Evolutionary conservation across 169 alveolate species (phyloP).

Genomic region (Babesia sp.): DNA sequence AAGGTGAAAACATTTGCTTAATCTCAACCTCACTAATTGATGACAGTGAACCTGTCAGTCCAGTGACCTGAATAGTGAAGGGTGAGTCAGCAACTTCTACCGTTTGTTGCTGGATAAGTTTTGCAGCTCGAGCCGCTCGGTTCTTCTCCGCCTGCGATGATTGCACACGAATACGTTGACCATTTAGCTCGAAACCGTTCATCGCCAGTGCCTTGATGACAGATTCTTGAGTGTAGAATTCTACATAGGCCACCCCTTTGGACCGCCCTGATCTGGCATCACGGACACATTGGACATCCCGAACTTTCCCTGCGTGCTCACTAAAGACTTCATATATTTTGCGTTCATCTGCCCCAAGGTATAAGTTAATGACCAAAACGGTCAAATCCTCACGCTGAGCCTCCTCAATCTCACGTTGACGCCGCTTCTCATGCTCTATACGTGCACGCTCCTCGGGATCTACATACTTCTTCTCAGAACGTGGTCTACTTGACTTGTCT

Average conservation of each 20-base stretch:
- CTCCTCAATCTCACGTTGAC: conserved; percentile 90
- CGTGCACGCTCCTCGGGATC: conserved; percentile 70
- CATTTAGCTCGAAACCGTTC: conserved; percentile 88
- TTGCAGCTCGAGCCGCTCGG: conserved; percentile 95
- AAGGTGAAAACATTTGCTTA: conserved; percentile 89
- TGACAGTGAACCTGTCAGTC: conserved; percentile 87
- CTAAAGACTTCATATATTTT: conserved; percentile 93
- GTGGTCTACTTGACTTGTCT: neutral
- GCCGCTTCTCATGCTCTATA: conserved; percentile 75
- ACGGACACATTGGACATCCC: conserved; percentile 94
- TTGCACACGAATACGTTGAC: conserved; percentile 89
- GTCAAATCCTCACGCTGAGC: conserved; percentile 97
- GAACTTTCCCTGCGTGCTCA: conserved; percentile 93
- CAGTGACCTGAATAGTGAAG: conserved; percentile 88
- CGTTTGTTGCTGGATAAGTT: conserved; percentile 75
- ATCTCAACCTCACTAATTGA: conserved; percentile 87
- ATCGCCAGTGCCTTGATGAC: conserved; percentile 93
- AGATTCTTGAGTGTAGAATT: conserved; percentile 93
- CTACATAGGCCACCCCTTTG: conserved; percentile 97
- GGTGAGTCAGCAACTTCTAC: conserved; percentile 89
- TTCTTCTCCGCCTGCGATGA: conserved; percentile 98
- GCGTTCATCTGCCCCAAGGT: conserved; percentile 92
- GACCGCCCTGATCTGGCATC: conserved; percentile 94
- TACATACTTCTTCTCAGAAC: conserved; percentile 46
- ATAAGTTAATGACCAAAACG: conserved; percentile 90